Evolutionary conservation across 495 filamentous ascomycete species (phyloP).

Genomic region (Parathielavia hyrcaniae): DNA sequence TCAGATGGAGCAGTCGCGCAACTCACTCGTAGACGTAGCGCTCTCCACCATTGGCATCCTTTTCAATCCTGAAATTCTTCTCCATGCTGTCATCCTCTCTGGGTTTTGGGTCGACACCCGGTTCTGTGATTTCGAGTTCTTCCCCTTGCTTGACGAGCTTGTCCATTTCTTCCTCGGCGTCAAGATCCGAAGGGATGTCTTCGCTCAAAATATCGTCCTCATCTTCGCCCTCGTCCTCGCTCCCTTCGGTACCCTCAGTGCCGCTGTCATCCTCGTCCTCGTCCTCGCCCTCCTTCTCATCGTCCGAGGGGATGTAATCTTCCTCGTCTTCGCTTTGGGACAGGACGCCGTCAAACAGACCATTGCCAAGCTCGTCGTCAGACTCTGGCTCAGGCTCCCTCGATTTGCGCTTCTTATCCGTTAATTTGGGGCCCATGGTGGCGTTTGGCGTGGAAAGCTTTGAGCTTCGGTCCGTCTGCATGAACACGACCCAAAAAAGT

Average conservation of each 20-base stretch:
- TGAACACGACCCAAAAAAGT: slow-evolving; percentile 16
- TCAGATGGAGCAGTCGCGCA: not conserved
- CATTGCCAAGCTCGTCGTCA: slow-evolving; percentile 31
- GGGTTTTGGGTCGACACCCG: slow-evolving; percentile 32
- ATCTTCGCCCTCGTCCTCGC: slow-evolving; percentile 33
- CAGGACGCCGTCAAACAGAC: slow-evolving; percentile 32
- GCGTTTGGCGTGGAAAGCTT: slow-evolving; percentile 18
- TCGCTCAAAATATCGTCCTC: slow-evolving; percentile 51
- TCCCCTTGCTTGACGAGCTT: slow-evolving; percentile 27
- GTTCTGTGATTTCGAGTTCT: slow-evolving; percentile 29
- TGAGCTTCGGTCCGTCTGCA: slow-evolving; percentile 12
- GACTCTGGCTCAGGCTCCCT: slow-evolving; percentile 31
- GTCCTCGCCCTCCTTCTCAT: slow-evolving; percentile 17
- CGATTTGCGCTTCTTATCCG: slow-evolving; percentile 43
- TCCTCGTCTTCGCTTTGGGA: slow-evolving; percentile 33
- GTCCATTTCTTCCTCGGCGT: slow-evolving; percentile 35
- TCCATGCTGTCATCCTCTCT: slow-evolving; percentile 35
- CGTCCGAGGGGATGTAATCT: slow-evolving; percentile 18
- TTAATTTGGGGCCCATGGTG: slow-evolving; percentile 37
- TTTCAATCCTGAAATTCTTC: slow-evolving; percentile 53
- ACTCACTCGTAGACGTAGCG: slow-evolving; percentile 54
- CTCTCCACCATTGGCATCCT: slow-evolving; percentile 48
- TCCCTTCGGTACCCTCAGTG: slow-evolving; percentile 17
- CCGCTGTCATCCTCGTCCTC: slow-evolving; percentile 24
- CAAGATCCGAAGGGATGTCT: slow-evolving; percentile 52